These are phyloP conservation scores for Aspergillus wentii DNA, from an alignment of 495 filamentous ascomycete species.

Conservation along the genomic window DNA sequence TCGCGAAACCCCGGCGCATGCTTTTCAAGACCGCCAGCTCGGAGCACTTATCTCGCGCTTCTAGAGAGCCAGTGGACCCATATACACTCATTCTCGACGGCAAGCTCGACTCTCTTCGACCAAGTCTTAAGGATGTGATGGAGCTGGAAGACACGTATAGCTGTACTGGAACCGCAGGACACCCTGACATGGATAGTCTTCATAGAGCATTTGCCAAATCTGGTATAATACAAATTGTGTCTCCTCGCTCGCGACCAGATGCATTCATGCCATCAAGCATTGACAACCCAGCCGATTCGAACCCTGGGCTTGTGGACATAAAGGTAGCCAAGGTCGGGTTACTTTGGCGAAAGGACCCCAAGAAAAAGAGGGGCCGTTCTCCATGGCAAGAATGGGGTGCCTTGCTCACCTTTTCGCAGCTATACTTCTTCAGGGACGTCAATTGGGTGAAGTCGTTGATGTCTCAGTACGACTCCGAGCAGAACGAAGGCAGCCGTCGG, in stretches of 20 bases:
- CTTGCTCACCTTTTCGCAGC: slow-evolving; percentile 86
- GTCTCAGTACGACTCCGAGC: slow-evolving; percentile 75
- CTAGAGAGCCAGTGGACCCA: slow-evolving; percentile 86
- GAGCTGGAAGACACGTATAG: slow-evolving; percentile 86
- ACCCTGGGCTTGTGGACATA: slow-evolving; percentile 93
- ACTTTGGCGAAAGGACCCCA: slow-evolving; percentile 91
- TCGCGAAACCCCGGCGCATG: slow-evolving; percentile 65
- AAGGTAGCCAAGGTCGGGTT: slow-evolving; percentile 95
- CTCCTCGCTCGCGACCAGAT: slow-evolving; percentile 84
- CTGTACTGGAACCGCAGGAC: slow-evolving; percentile 70
- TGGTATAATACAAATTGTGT: slow-evolving; percentile 89
- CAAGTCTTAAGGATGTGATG: slow-evolving; percentile 86
- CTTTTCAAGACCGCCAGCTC: slow-evolving; percentile 64
- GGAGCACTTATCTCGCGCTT: slow-evolving; percentile 60
- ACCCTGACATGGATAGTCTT: slow-evolving; percentile 69
- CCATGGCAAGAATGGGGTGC: slow-evolving; percentile 99
- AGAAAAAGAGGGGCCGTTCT: slow-evolving; percentile 89
- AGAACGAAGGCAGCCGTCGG: slow-evolving; percentile 45
- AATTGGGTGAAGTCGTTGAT: slow-evolving; percentile 88
- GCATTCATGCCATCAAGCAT: slow-evolving; percentile 89
- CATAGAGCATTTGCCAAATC: slow-evolving; percentile 87
- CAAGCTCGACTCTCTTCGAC: slow-evolving; percentile 74
- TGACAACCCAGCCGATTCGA: slow-evolving; percentile 78
- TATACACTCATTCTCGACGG: slow-evolving; percentile 91
- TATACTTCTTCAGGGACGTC: slow-evolving; percentile 94